Evolutionary conservation across 2,329 filamentous ascomycete genomes (phyloP), one percentile per base, ranked within the genome.

Genomic region (Aspergillus ochraceoroseus): DNA sequence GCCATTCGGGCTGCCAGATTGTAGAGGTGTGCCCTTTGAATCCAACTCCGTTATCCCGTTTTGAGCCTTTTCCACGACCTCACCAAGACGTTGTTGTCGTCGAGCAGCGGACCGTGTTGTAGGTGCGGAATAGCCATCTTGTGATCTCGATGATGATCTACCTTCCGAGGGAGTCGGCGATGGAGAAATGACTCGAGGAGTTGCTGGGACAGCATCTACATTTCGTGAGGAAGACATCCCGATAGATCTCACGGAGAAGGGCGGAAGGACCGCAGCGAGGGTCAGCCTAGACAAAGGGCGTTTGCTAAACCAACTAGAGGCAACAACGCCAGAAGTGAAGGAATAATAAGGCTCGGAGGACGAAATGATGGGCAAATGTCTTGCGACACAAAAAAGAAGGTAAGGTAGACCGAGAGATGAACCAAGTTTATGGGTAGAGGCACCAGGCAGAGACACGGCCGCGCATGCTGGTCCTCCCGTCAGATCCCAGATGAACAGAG

Each of bases 121-220:
- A 4, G 87, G 87, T 7, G 80, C 84, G 50, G 79, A 80, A 65
- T 94, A 82, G 46, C 75, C 75, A 59, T 82, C 75, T 51, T 73
- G 73, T 28, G 59, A 59, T 43, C 68, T 66, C 14, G 54, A 34
- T n/a, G 25, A 33, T 15, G 38, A 58, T 59, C 64, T 41, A n/a
- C 35, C 49, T 28, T 73, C 69, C 47, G 72, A 72, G 1, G 80
- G 80, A 2, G 84, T 83, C 27, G 89, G 88, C 40, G 87, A 92
- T 27, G 89, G 88, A 8, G 87, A 94, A 54, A 92, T 94, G 53
- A 95, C 85, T 58, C 87, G 83, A 57, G 88, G 88, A 41, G 84
- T 92, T 42, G 77, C 76, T 42, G 89, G 88, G 43, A 92, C 72
- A 53, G 72, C 70, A 49, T 76, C 70, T 55, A 70, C 68, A 32